Conservation (phyloP, 495 filamentous ascomycete genomes). For the Penicillium ochrochloron region DNA sequence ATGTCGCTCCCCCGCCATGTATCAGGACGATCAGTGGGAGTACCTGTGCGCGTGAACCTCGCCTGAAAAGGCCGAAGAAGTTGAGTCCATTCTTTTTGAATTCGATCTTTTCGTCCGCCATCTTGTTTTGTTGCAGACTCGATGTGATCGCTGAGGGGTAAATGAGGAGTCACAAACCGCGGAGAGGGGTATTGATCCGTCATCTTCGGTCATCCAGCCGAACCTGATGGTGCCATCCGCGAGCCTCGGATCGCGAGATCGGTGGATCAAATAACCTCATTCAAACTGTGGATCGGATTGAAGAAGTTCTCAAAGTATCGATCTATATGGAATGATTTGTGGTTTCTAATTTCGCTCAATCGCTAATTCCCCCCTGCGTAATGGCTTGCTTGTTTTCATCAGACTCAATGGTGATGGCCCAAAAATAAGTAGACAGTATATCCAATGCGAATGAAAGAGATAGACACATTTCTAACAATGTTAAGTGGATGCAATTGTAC, state of each 20-base stretch:
- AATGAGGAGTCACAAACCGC: neutral
- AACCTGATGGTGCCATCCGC: slow-evolving; percentile 6
- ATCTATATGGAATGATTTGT: no score
- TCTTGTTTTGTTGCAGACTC: neutral
- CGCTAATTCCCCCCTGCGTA: no score
- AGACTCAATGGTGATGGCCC: no score
- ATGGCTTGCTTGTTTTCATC: no score
- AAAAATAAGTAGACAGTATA: no score
- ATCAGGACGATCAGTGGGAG: slow-evolving; percentile 7
- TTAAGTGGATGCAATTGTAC: no score
- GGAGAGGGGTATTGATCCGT: slow-evolving; percentile 9
- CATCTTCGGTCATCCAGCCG: neutral
- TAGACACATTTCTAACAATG: no score
- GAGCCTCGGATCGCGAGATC: slow-evolving; percentile 3
- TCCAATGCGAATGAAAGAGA: no score
- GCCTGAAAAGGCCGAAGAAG: slow-evolving; percentile 3
- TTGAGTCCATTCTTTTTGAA: slow-evolving; percentile 4
- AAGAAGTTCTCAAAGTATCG: no score
- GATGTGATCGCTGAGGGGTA: slow-evolving; percentile 1
- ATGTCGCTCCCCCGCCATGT: slow-evolving; percentile 10
- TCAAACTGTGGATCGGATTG: neutral
- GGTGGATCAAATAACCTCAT: slow-evolving; percentile 7
- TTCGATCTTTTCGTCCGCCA: neutral
- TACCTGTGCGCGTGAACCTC: slow-evolving; percentile 3
- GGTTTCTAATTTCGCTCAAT: neutral